phyloP scores from a whole-genome alignment of 768 basidiomycete genomes.

The Mrakia blollopis region DNA sequence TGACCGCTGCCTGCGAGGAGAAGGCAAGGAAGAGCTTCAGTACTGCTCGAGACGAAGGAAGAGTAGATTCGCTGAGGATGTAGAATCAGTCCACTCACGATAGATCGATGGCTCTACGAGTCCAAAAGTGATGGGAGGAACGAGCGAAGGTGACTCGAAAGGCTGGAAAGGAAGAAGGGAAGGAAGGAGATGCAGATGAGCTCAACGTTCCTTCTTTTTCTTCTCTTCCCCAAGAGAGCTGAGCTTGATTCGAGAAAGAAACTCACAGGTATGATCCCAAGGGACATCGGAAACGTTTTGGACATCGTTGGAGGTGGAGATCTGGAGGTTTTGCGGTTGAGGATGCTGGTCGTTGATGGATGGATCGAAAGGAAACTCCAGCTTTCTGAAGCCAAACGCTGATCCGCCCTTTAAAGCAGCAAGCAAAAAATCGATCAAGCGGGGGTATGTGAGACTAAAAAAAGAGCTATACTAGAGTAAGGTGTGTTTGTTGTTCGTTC shows the following conservation, averaged over 20 bases:
- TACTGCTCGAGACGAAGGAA: background rate
- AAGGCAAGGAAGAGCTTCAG: background rate
- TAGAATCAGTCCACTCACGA: constrained; percentile 29
- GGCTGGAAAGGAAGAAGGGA: background rate
- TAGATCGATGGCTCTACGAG: constrained; percentile 40
- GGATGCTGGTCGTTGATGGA: too few species aligned
- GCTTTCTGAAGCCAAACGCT: too few species aligned
- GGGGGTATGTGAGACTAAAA: too few species aligned
- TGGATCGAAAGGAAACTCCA: too few species aligned
- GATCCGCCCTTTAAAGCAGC: too few species aligned
- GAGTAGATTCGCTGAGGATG: background rate
- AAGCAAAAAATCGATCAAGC: too few species aligned
- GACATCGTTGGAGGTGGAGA: background rate
- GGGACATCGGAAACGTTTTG: background rate
- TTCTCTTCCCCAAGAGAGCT: background rate
- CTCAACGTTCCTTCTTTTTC: background rate
- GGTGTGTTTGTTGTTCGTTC: too few species aligned
- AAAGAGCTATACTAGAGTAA: too few species aligned
- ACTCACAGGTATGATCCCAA: background rate
- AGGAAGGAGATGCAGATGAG: background rate
- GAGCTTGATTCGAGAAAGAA: background rate
- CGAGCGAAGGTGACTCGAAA: constrained; percentile 35
- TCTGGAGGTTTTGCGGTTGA: too few species aligned
- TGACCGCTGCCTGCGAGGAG: constrained; percentile 35
- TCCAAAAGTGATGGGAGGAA: constrained; percentile 43